Percentiles rank a stretch among this genome's conserved stretches.
phyloP scores from a whole-genome alignment of 495 filamentous ascomycete species.

The Aspergillus biplanus region DNA sequence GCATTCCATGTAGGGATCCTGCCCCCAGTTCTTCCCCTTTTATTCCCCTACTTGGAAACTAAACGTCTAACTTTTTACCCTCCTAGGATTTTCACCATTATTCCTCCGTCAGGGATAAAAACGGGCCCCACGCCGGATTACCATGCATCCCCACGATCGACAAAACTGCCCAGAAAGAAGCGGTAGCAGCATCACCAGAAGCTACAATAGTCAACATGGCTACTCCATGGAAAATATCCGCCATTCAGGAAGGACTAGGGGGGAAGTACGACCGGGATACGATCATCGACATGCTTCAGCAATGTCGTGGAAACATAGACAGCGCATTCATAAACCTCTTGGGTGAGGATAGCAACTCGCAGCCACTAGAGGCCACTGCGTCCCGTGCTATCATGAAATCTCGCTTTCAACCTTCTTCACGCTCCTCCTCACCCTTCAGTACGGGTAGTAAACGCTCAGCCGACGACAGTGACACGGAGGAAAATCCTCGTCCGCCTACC shows the following conservation, averaged over 20 bases:
- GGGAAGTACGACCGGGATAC: constrained; percentile 55
- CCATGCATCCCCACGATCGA: constrained; percentile 44
- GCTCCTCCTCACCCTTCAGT: constrained; percentile 50
- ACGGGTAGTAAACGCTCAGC: constrained; percentile 55
- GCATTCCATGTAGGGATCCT: constrained; percentile 68
- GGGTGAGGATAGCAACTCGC: constrained; percentile 47
- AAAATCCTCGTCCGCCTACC: constrained; percentile 34
- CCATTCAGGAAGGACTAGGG: constrained; percentile 60
- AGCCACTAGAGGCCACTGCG: constrained; percentile 28
- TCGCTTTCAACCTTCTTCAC: constrained; percentile 41
- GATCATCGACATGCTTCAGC: constrained; percentile 61
- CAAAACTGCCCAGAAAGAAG: constrained; percentile 24
- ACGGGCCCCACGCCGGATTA: constrained; percentile 61
- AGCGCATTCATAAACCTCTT: constrained; percentile 61
- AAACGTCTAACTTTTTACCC: not conserved
- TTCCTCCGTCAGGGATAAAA: constrained; percentile 67
- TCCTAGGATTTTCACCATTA: constrained; percentile 68
- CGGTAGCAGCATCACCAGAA: not conserved
- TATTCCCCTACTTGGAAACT: constrained; percentile 1
- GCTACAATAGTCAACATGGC: constrained; percentile 28
- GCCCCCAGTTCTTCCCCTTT: constrained; percentile 1
- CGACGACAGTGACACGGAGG: constrained; percentile 48
- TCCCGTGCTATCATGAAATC: constrained; percentile 40
- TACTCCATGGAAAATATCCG: constrained; percentile 65
- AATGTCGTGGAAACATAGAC: constrained; percentile 64